Percentiles rank a stretch among this genome's conserved stretches.
Conservation (phyloP, 495 filamentous ascomycete species). For the Aspergillus nanangensis region DNA sequence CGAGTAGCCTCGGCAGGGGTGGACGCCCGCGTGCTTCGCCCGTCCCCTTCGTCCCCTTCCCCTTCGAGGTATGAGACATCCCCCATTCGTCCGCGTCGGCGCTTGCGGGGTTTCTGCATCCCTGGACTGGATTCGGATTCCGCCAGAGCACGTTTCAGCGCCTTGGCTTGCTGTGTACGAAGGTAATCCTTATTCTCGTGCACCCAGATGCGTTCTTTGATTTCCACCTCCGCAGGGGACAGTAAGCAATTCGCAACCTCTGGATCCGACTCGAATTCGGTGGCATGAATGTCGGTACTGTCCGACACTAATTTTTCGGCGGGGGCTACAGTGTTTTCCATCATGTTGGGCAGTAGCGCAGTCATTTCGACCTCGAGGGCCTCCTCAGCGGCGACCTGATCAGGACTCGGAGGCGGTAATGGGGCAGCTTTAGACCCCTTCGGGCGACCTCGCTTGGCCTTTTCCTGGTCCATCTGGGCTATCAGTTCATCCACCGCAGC, state of each 20-base stretch:
- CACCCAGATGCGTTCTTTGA: constrained; percentile 91
- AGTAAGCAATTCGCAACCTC: constrained; percentile 78
- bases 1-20: constrained; percentile 69
- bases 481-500: constrained; percentile 18
- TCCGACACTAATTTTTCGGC: constrained; percentile 31
- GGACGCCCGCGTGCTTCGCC: constrained; percentile 33
- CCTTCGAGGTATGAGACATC: constrained; percentile 47
- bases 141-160: constrained; percentile 57
- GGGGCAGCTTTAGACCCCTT: constrained; percentile 28
- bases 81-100: constrained; percentile 44
- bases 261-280: constrained; percentile 74
- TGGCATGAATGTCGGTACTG: constrained; percentile 55
- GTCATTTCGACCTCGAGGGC: constrained; percentile 42
- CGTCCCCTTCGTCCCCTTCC: constrained; percentile 34
- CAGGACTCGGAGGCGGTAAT: constrained; percentile 28
- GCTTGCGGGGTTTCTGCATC: constrained; percentile 44
- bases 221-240: constrained; percentile 58
- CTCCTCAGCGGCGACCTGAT: constrained; percentile 40
- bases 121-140: constrained; percentile 43
- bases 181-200: constrained; percentile 89
- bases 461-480: constrained; percentile 19
- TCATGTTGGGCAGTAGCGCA: constrained; percentile 30
- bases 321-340: constrained; percentile 20
- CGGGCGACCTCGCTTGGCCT: constrained; percentile 18
- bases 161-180: constrained; percentile 73